Conservation (phyloP, 2,329 filamentous ascomycete species). For the Gyromitra esculenta region DNA sequence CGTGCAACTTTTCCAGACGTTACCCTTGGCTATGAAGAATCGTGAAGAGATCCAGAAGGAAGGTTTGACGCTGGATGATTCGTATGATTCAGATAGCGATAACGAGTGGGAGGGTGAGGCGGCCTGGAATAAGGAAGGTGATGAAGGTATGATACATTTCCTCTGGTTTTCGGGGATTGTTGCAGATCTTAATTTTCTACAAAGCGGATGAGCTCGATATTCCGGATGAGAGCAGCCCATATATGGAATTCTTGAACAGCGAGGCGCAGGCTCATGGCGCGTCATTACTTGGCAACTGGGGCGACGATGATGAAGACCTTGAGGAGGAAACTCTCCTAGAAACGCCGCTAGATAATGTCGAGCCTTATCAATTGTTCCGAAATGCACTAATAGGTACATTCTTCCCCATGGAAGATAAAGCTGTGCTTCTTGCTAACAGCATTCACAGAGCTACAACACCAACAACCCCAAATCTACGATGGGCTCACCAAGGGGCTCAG, state of each 20-base stretch:
- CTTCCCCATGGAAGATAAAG: background rate
- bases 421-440: constrained; percentile 58
- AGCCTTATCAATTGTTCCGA: constrained; percentile 92
- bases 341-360: constrained; percentile 92
- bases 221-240: constrained; percentile 90
- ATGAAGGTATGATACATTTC: constrained; percentile 61
- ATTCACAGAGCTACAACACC: constrained; percentile 79
- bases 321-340: constrained; percentile 94
- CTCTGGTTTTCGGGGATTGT: background rate
- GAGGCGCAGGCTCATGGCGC: constrained; percentile 68
- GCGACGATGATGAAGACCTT: constrained; percentile 80
- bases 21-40: constrained; percentile 86
- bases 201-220: constrained; percentile 71
- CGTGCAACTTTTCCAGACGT: constrained; percentile 87
- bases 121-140: constrained; percentile 78
- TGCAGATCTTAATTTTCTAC: constrained; percentile 57
- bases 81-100: constrained; percentile 68
- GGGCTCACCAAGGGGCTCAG: constrained; percentile 80
- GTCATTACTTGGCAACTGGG: constrained; percentile 59
- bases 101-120: constrained; percentile 76
- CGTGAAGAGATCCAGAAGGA: constrained; percentile 92
- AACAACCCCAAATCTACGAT: constrained; percentile 88
- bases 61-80: constrained; percentile 77
- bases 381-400: constrained; percentile 79
- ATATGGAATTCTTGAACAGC: constrained; percentile 93